Conservation (phyloP, 2,329 filamentous ascomycete species). For the Colletotrichum tofieldiae region DNA sequence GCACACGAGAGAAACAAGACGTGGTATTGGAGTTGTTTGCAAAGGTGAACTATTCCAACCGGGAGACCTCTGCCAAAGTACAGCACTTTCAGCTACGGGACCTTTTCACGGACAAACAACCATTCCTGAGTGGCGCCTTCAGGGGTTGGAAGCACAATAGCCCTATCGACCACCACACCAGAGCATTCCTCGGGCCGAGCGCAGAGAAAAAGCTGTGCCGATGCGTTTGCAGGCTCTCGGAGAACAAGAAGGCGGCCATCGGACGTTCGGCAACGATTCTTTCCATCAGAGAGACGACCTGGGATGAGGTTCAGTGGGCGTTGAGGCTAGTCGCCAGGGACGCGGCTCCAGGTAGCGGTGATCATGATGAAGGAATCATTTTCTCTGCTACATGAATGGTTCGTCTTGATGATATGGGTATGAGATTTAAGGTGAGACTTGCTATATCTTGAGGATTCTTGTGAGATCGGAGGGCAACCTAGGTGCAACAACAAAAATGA, state of each 20-base stretch:
- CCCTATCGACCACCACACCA: slow-evolving; percentile 15
- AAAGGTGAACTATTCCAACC: slow-evolving; percentile 70
- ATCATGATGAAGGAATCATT: not conserved
- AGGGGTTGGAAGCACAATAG: slow-evolving; percentile 30
- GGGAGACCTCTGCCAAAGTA: slow-evolving; percentile 64
- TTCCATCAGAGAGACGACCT: slow-evolving; percentile 37
- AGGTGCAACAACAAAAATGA: not conserved
- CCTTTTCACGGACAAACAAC: slow-evolving; percentile 71
- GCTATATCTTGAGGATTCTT: not conserved
- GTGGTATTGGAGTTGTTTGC: slow-evolving; percentile 76
- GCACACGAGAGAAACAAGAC: slow-evolving; percentile 52
- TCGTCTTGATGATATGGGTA: not conserved
- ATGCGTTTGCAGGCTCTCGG: slow-evolving; percentile 35
- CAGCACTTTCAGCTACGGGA: slow-evolving; percentile 78
- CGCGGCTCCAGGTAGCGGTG: not conserved
- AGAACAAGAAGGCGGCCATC: not conserved
- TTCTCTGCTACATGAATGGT: not conserved
- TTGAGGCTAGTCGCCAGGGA: slow-evolving; percentile 29
- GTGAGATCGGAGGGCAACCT: not conserved
- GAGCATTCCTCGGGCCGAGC: slow-evolving; percentile 8
- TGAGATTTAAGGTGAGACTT: not conserved
- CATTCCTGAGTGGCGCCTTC: slow-evolving; percentile 53
- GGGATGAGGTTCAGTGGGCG: slow-evolving; percentile 37
- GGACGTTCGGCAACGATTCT: slow-evolving; percentile 35
- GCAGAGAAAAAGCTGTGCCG: slow-evolving; percentile 33